Evolutionary conservation across 2,329 filamentous ascomycete species (phyloP).

Genomic region (Cadophora sp.): DNA sequence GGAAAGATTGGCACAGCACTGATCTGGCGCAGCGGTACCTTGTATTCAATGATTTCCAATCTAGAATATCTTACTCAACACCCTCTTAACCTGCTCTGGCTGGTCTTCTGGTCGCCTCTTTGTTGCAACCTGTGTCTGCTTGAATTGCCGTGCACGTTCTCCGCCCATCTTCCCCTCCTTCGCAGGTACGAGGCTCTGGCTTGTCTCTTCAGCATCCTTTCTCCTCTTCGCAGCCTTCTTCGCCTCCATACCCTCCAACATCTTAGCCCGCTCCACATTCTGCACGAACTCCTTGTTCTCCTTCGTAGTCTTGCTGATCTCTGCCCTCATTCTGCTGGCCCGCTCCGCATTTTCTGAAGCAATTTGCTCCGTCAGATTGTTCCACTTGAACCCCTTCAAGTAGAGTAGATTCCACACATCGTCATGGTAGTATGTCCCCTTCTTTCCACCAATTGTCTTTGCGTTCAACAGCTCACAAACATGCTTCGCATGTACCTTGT

Average conservation of each 20-base stretch:
- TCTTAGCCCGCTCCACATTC: constrained; percentile 82
- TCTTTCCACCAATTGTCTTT: constrained; percentile 81
- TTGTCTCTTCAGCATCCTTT: constrained; percentile 45
- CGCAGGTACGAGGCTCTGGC: constrained; percentile 36
- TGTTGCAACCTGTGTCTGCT: constrained; percentile 66
- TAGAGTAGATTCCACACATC: constrained; percentile 88
- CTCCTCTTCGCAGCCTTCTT: constrained; percentile 59
- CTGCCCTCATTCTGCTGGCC: constrained; percentile 75
- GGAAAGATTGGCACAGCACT: neutral
- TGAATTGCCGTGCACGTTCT: constrained; percentile 62
- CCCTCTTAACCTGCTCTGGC: constrained; percentile 63
- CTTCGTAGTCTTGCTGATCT: constrained; percentile 75
- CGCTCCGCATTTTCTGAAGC: constrained; percentile 82
- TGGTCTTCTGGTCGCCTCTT: constrained; percentile 56
- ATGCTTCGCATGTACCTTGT: constrained; percentile 79
- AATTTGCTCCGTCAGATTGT: constrained; percentile 77
- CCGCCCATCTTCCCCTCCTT: constrained; percentile 41
- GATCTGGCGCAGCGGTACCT: no score
- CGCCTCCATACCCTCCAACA: constrained; percentile 74
- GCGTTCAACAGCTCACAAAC: constrained; percentile 79
- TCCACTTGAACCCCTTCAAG: constrained; percentile 84
- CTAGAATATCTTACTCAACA: constrained; percentile 71
- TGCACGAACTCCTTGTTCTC: constrained; percentile 84
- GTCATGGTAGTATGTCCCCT: constrained; percentile 82
- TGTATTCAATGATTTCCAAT: neutral